A percentile compares a stretch with the other conserved stretches of the same genome.
Evolutionary conservation across 2,329 filamentous ascomycete genomes (phyloP).

Genomic region (Diaporthe nobilis): DNA sequence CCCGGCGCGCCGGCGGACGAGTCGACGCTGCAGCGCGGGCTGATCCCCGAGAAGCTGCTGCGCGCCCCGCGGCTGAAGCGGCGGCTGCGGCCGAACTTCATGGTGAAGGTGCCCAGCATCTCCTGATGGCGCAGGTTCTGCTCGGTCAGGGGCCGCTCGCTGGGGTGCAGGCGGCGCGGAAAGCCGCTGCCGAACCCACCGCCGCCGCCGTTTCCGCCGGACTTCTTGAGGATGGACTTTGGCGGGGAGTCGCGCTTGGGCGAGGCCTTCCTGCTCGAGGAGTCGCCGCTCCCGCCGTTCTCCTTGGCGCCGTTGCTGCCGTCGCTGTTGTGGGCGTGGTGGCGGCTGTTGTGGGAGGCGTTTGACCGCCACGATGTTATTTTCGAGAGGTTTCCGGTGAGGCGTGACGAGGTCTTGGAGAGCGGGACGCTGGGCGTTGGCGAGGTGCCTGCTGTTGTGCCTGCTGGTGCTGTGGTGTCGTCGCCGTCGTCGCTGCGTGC

Average conservation of each 20-base stretch:
- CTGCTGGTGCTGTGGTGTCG: background rate
- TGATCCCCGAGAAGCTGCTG: constrained; percentile 53
- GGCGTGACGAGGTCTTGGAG: background rate
- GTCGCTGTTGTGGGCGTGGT: background rate
- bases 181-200: background rate
- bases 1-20: background rate
- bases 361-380: constrained; percentile 36
- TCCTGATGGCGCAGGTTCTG: constrained; percentile 63
- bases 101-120: constrained; percentile 61
- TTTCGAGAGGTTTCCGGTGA: constrained; percentile 25
- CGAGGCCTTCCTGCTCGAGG: constrained; percentile 45
- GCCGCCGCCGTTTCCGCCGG: background rate
- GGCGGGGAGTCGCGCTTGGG: constrained; percentile 31
- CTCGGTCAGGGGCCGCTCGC: constrained; percentile 60
- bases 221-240: constrained; percentile 27
- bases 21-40: constrained; percentile 53
- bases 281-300: background rate
- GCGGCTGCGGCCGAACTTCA: constrained; percentile 58
- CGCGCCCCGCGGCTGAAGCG: constrained; percentile 28
- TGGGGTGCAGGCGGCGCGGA: constrained; percentile 53
- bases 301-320: background rate
- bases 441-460: constrained; percentile 3
- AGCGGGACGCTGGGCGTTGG: constrained; percentile 10
- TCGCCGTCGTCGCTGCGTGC: constrained; percentile 32
- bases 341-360: constrained; percentile 1